A percentile compares a stretch with the other conserved stretches of the same genome.
phyloP scores from a whole-genome alignment of 305 asterid genomes.

The Fraxinus greggii region DNA sequence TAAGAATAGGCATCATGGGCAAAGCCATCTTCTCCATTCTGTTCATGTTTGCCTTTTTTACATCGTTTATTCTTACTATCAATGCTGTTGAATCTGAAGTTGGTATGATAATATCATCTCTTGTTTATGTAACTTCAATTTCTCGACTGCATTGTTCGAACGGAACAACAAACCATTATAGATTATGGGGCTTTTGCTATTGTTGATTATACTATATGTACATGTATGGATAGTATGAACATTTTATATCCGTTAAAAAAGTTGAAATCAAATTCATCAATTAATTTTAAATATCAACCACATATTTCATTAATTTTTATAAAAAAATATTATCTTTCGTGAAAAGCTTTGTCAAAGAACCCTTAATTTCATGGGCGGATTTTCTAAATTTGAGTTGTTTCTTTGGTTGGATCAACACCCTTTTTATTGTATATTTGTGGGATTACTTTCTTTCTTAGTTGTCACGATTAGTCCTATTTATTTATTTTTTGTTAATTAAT shows the following conservation, averaged over 20 bases:
- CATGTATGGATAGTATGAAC: background rate
- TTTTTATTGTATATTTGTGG: background rate
- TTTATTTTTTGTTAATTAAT: background rate
- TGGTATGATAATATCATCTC: slow-evolving; percentile 21
- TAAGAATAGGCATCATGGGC: background rate
- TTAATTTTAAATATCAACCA: too few relatives aligned
- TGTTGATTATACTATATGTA: background rate
- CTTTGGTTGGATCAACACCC: background rate
- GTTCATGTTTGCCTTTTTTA: slow-evolving; percentile 7
- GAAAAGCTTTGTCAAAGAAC: background rate
- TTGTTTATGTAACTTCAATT: background rate
- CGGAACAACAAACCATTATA: background rate
- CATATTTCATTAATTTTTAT: background rate
- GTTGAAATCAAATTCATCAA: background rate
- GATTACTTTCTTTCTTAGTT: background rate
- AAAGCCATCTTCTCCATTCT: background rate
- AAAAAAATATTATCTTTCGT: too few relatives aligned
- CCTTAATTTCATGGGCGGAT: background rate
- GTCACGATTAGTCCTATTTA: background rate
- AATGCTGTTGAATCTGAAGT: slow-evolving; percentile 20
- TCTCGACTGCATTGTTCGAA: background rate
- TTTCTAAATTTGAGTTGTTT: background rate
- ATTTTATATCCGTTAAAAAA: background rate
- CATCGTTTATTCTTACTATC: slow-evolving; percentile 16
- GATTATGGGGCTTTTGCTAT: background rate